Base-by-base conservation (phyloP, 2,329 filamentous ascomycete species). In the Fulvia fulva region DNA sequence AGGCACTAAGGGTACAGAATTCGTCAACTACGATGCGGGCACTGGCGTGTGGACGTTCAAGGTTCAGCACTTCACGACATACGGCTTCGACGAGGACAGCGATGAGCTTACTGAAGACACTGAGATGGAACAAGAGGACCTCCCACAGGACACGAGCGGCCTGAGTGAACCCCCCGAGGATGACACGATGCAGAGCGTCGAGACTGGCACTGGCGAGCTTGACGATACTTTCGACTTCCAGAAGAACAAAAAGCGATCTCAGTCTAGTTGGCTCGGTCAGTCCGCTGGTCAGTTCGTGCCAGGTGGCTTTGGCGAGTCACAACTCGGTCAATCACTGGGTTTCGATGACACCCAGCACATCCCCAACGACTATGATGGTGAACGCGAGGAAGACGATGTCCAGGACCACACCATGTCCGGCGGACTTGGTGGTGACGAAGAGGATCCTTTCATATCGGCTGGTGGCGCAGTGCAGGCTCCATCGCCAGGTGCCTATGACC, bases 11-110 rank as follows among this genome's bases (percentile, higher is more conserved):
- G 87, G 90, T 71, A 97, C 94, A 0, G 85, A 85, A 3, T 97
- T 96, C 68, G 80, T 92, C 67, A 81, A 82, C 67, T 99, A 97
- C 73, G 83, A 95, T 63, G 79, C 81, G 57, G 81, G 90, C 1
- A 91, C 86, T 53, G 94, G 93, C 53, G 83, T 89, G 49, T 99
- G 95, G 95, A 84, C 84, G 14, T 99, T 99, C 77, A 86, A 81
- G 9, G 94, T 99, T n/a, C 87, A 93, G 69, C 94, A 99, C 74
- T 99, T 95, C 74, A 97, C 93, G 1, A 96, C 91, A 1, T 99
- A 99, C 71, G 92, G 89, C 43, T 81, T 97, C 55, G 88, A 93
- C 63, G 90, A 90, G 43, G 76, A 76, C 44, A 78, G 81, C 28
- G 81, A 89, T 43, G 84, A 87, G 53, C 89, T 91, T 28, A 63